Evolutionary conservation across 2,329 filamentous ascomycete genomes (phyloP).

Genomic region (Seiridium cupressi): DNA sequence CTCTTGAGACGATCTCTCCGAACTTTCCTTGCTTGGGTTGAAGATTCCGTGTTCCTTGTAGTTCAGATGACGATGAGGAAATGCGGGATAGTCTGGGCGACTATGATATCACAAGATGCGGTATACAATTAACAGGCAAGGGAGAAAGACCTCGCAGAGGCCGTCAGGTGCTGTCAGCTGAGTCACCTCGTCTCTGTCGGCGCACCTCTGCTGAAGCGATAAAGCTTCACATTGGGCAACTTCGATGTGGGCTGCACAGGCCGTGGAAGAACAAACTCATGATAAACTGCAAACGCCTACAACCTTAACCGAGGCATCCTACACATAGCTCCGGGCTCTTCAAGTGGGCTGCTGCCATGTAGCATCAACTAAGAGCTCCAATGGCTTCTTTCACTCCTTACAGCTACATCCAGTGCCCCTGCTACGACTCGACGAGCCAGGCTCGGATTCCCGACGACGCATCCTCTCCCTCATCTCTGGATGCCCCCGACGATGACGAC

Average conservation of each 20-base stretch:
- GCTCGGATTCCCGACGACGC: constrained; percentile 28
- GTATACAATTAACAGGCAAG: too few species aligned
- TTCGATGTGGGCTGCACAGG: too few species aligned
- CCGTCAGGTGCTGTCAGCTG: too few species aligned
- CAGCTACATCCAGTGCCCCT: constrained; percentile 67
- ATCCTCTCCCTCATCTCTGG: constrained; percentile 16
- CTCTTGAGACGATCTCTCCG: too few species aligned
- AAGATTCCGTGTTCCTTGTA: too few species aligned
- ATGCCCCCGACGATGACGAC: constrained; percentile 51
- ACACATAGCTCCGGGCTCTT: neutral
- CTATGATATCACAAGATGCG: too few species aligned
- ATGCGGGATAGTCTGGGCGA: too few species aligned
- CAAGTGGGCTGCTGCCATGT: constrained; percentile 7
- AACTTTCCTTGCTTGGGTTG: too few species aligned
- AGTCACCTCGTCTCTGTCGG: too few species aligned
- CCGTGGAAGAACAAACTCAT: too few species aligned
- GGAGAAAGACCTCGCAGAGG: too few species aligned
- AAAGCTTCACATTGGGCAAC: neutral
- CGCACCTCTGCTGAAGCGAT: neutral
- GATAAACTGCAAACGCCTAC: neutral
- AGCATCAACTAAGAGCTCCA: constrained; percentile 38
- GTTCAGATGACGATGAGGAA: too few species aligned
- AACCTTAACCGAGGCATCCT: neutral
- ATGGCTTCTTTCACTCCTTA: constrained; percentile 48
- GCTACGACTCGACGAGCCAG: constrained; percentile 29